These are phyloP conservation scores for Naganishia randhawae DNA, from an alignment of 768 basidiomycete genomes.

Conservation along the genomic window DNA sequence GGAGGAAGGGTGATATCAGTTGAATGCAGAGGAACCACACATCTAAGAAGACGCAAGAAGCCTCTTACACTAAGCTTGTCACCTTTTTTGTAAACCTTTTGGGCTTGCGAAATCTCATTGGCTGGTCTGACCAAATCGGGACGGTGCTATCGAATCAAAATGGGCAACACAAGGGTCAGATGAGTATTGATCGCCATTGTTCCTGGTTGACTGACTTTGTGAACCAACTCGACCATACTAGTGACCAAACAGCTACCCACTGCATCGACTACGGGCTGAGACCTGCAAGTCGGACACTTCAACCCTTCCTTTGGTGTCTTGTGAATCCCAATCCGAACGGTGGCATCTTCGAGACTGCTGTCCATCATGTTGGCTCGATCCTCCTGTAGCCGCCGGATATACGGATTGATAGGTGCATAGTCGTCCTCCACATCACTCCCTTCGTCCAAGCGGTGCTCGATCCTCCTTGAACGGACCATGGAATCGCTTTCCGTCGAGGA, in stretches of 20 bases:
- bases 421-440: constrained; percentile 17
- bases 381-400: not conserved
- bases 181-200: not conserved
- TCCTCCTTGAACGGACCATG: not conserved
- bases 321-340: constrained; percentile 11
- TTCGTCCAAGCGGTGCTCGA: not conserved
- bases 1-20: not conserved
- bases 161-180: not conserved
- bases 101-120: constrained; percentile 9
- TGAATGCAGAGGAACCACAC: not conserved
- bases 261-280: constrained; percentile 10
- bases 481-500: not conserved
- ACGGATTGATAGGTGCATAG: constrained; percentile 6
- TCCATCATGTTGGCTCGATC: not conserved
- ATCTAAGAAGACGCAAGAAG: no score
- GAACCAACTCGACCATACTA: constrained; percentile 20
- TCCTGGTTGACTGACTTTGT: constrained; percentile 10
- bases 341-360: constrained; percentile 1
- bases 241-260: constrained; percentile 14
- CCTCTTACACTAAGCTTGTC: constrained; percentile 22
- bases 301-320: constrained; percentile 26
- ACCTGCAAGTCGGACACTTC: constrained; percentile 26
- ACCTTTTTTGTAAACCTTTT: constrained; percentile 17
- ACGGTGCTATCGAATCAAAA: constrained; percentile 14
- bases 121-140: constrained; percentile 17